Base-by-base conservation (phyloP, 2,329 filamentous ascomycete genomes). In the Diplocarpon mali region DNA sequence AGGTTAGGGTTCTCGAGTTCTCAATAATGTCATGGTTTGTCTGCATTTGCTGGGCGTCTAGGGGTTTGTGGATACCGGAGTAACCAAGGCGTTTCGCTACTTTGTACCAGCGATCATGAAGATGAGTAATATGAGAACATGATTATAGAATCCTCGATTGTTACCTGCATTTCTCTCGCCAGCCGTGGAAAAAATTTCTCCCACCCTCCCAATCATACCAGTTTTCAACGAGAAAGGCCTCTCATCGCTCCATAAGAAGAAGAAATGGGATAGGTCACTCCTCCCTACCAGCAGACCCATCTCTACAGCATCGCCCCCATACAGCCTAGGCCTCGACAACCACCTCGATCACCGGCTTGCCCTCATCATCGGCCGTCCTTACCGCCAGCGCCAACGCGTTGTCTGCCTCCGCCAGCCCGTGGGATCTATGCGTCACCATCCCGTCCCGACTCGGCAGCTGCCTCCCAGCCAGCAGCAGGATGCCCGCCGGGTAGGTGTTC, bases 401-500 rank as follows among this genome's bases (percentile, higher is more conserved):
- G 45, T 72, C 71, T 6, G 76, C 78, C 27, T 72, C 69, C 12
- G 71, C 74, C 1, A 87, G 65, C 0, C 83, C 82, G 49, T 72
- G 74, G 62, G 80, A 83, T 6, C 76, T 72, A 62, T 87, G 83
- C 3, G 83, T 87, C n/a, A 87, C 75, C 68, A 87, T 73, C 56
- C 79, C 75, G 39, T 80, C 75, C 45, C 87, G 72, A 51, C 73
- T 75, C 0, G 81, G 81, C 15, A 83, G 67, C 52, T 68, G 55
- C 31, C 65, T 63, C 15, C 70, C 67, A 67, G 72, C 63, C 62
- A 80, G 64, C 62, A 80, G 59, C 34, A 69, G 69, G 47, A 88
- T 81, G n/a, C 81, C 83, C 0, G 76, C 80, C 4, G 75, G 70
- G 57, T 87, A 88, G 0, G 82, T 85, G 62, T 86, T 84, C 15